These are phyloP conservation scores for Xylariaceae sp. DNA, from an alignment of 2,329 filamentous ascomycete species.

Conservation along the genomic window DNA sequence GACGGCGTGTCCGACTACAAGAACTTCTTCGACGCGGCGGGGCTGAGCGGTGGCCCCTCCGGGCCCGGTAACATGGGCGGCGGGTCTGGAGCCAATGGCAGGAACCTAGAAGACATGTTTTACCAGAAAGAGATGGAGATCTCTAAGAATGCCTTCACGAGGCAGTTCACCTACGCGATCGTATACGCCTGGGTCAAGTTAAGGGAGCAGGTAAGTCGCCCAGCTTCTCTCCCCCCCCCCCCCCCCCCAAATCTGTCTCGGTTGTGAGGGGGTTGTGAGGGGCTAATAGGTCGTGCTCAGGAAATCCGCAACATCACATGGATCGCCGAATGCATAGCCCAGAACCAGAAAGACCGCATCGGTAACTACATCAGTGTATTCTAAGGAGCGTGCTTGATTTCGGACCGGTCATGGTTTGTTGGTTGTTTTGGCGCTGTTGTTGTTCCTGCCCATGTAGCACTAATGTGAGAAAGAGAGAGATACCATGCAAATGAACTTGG, in stretches of 20 bases:
- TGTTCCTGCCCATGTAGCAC: slow-evolving; percentile 37
- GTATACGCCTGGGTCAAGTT: slow-evolving; percentile 98
- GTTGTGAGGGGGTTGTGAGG: too few species aligned
- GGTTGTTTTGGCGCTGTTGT: slow-evolving; percentile 16
- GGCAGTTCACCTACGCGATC: slow-evolving; percentile 90
- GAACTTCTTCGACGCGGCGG: slow-evolving; percentile 88
- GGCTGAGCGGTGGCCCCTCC: slow-evolving; percentile 63
- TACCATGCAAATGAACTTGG: slow-evolving; percentile 26
- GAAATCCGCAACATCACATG: slow-evolving; percentile 99
- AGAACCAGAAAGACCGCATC: slow-evolving; percentile 99
- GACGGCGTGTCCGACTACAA: slow-evolving; percentile 94
- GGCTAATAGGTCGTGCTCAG: slow-evolving; percentile 40
- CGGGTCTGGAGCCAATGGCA: slow-evolving; percentile 72
- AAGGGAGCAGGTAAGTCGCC: slow-evolving; percentile 78
- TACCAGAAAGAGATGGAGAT: slow-evolving; percentile 99
- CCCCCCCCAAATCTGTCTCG: too few species aligned
- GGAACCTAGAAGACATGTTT: slow-evolving; percentile 94
- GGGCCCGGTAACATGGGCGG: slow-evolving; percentile 81
- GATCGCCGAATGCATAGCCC: slow-evolving; percentile 99
- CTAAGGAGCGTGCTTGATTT: slow-evolving; percentile 38
- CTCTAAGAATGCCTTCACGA: slow-evolving; percentile 88
- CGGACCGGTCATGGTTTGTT: background rate
- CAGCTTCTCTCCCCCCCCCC: background rate
- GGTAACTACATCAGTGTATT: slow-evolving; percentile 99
- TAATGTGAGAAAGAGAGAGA: slow-evolving; percentile 36